A percentile compares a stretch with the other conserved stretches of the same genome.
These are phyloP conservation scores for Auricularia auricula-judae DNA, from an alignment of 768 basidiomycete genomes.

Conservation along the genomic window DNA sequence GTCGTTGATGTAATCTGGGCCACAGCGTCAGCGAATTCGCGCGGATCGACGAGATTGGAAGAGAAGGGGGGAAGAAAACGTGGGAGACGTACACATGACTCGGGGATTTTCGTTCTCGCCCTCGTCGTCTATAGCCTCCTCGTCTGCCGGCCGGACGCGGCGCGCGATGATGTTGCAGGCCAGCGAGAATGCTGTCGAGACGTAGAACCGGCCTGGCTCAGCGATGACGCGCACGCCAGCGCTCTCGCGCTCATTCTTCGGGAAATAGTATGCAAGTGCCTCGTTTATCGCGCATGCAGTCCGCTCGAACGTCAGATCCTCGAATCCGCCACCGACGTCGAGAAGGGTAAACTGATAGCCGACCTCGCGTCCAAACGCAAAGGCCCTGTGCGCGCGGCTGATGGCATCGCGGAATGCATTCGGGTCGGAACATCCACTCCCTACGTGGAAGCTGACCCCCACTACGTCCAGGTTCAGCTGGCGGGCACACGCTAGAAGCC, in stretches of 20 bases:
- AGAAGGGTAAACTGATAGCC: constrained; percentile 79
- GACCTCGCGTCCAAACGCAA: constrained; percentile 72
- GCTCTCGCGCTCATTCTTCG: constrained; percentile 33
- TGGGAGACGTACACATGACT: constrained; percentile 77
- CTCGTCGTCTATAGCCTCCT: constrained; percentile 10
- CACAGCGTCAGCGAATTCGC: not conserved
- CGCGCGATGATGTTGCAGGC: constrained; percentile 91
- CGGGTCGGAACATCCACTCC: constrained; percentile 92
- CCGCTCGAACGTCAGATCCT: constrained; percentile 72
- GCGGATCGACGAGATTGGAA: not conserved
- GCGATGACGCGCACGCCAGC: constrained; percentile 71
- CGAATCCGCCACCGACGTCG: constrained; percentile 96
- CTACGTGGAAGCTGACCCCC: constrained; percentile 96
- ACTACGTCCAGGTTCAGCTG: constrained; percentile 76
- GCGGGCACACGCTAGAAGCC: constrained; percentile 66
- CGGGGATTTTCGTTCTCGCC: constrained; percentile 31
- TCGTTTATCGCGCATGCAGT: constrained; percentile 60
- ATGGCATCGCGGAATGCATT: constrained; percentile 85
- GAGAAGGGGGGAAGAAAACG: constrained; percentile 3
- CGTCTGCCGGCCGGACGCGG: constrained; percentile 42
- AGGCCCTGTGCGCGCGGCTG: constrained; percentile 66
- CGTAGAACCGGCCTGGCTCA: constrained; percentile 92
- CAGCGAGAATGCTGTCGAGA: constrained; percentile 83
- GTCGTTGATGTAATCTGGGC: constrained; percentile 94
- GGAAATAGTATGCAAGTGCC: constrained; percentile 73